Base-by-base conservation (phyloP, 1,139 yeast species). In the Candida sanyaensis region DNA sequence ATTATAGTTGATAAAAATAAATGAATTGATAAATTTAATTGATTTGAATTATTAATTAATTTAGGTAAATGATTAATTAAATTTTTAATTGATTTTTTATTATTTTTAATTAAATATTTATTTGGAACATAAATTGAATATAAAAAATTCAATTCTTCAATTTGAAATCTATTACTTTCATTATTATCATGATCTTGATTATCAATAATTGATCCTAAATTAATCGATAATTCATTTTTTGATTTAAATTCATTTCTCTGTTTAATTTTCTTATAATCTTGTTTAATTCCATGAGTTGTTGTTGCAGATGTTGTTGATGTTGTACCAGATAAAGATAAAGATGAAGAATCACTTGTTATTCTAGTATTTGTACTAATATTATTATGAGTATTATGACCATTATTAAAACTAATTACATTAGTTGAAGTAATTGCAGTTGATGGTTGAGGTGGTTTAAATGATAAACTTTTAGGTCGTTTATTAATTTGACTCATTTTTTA, bases 21-120 rank as follows among this genome's bases (percentile, higher is more conserved):
- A 52, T 75, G 79, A 17, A 75, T 47, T 48, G 71, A 68, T 42
- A 72, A 61, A 49, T 73, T 73, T 13, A 73, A 55, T 29, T 51
- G 49, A 3, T 53, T 48, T 9, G 55, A 51, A 7, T 48, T 50
- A 34, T 52, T 46, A 4, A 53, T 49, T 4, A 61, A 38, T 11
- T 50, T 32, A 1, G 77, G 77, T 9, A 74, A 57, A 45, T 65
- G 61, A 41, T 55, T 57, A 21, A 61, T 50, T 17, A 73, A 56
- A 40, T 64, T 67, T 32, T 60, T 59, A 24, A 63, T 48, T n/a
- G 67, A 60, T 26, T 64, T 56, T 11, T 47, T 46, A 38, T 57
- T 58, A 29, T 62, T 65, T 49, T 57, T 56, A 42, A 62, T 60
- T 43, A 64, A 61, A 44, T 62, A 60, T 45, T 63, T 65, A 41